These are phyloP conservation scores for Castanea mollissima DNA, from an alignment of 306 rosid species.

Conservation along the genomic window DNA sequence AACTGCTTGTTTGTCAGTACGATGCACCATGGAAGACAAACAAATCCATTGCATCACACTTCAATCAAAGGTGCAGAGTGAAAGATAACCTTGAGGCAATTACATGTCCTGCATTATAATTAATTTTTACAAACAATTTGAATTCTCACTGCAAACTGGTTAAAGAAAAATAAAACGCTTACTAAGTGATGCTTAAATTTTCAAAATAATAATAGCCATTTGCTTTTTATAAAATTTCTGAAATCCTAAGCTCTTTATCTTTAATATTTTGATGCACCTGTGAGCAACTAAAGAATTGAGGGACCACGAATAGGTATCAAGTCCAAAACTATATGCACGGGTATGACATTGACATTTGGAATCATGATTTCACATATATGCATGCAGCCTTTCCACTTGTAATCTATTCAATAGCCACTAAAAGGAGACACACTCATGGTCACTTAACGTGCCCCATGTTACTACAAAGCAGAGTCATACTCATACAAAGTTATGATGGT, in stretches of 20 bases:
- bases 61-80: background rate
- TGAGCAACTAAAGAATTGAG: constrained; percentile 4
- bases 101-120: too few relatives aligned
- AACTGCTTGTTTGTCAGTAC: background rate
- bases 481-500: background rate
- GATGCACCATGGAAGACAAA: background rate
- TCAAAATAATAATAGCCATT: background rate
- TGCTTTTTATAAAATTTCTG: background rate
- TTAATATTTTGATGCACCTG: background rate
- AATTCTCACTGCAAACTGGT: constrained; percentile 9
- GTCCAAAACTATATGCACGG: constrained; percentile 12
- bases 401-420: constrained; percentile 17
- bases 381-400: background rate
- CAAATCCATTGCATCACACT: constrained; percentile 1
- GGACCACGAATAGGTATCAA: constrained; percentile 26
- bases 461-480: background rate
- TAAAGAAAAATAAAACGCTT: background rate
- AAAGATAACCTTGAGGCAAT: background rate
- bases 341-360: background rate
- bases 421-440: constrained; percentile 17
- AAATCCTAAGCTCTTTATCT: background rate
- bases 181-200: background rate
- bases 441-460: constrained; percentile 6
- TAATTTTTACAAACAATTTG: background rate
- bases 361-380: background rate